Evolutionary conservation across 306 rosid genomes (phyloP), one percentile per base, ranked within the genome.

Genomic region (Vachellia collinsii): DNA sequence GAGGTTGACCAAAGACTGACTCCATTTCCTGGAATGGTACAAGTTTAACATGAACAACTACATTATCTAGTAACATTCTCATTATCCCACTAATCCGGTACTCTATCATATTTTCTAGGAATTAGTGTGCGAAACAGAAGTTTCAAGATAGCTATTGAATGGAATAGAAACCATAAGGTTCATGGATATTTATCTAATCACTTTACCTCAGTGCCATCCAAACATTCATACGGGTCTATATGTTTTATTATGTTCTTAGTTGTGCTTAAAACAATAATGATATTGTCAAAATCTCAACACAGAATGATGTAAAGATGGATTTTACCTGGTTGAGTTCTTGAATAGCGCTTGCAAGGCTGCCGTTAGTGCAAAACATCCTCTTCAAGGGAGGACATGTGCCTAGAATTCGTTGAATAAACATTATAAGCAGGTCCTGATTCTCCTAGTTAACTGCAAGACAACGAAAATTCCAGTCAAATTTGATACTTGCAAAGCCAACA

Each of bases 291-390:
- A 74, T 14, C 61, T 62, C 51, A 65, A 20, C 56, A 44, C 37
- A 43, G 43, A 76, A 65, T 7, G 72, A 62, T 54, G 51, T 23
- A 63, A 37, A 68, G 51, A 51, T 75, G 36, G 12, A 36, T 1
- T 37, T 47, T 73, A 92, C 98, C 91, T 91, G 84, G 83, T 94
- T 92, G 76, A 94, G 92, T 82, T 92, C 97, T 47, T 85, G 83
- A 75, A 94, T 91, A 22, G 89, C 76, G 82, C 64, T 86, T 50
- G 87, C 68, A 85, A 84, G 85, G 87, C 70, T 79, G 50, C 51
- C 74, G 79, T 74, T 79, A 77, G 88, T 82, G 88, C 90, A 74
- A 72, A 88, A 81, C 76, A 84, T 64, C 83, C 97, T 86, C 84
- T 81, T 92, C 11, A 93, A 85, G 62, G 64, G 86, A 82, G 91